Percentiles rank a stretch among this genome's conserved stretches.
Evolutionary conservation across 2,329 filamentous ascomycete species (phyloP).

Genomic region (Stenocarpella maydis): DNA sequence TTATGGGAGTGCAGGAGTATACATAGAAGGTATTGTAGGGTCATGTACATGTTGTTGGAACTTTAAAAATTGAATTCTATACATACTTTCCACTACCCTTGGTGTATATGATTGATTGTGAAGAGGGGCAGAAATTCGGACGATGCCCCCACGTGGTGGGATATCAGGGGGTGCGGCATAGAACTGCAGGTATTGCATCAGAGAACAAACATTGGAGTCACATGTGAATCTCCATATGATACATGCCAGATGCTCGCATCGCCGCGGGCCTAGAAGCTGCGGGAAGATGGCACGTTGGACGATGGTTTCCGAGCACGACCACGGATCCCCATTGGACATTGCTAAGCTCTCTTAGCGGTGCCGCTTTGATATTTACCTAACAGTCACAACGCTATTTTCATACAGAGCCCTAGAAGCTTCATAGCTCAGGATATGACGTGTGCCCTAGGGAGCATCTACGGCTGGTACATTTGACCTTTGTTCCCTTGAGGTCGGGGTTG

Average conservation of each 20-base stretch:
- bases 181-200: not conserved
- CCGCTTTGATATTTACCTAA: slow-evolving; percentile 10
- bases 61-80: too few relatives aligned
- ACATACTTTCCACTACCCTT: too few relatives aligned
- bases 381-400: not conserved
- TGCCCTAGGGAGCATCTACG: not conserved
- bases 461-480: not conserved
- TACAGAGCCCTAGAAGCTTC: not conserved
- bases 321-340: not conserved
- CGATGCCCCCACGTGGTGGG: not conserved
- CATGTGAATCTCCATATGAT: too few relatives aligned
- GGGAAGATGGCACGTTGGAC: not conserved
- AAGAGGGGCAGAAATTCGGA: too few relatives aligned
- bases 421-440: slow-evolving; percentile 10
- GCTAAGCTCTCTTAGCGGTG: slow-evolving; percentile 13
- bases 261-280: not conserved
- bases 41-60: too few relatives aligned
- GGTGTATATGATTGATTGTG: too few relatives aligned
- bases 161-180: not conserved
- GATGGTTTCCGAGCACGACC: not conserved
- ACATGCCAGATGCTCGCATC: not conserved
- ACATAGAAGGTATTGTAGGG: too few relatives aligned
- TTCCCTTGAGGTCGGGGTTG: not conserved
- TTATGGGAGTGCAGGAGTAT: too few relatives aligned
- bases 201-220: too few relatives aligned